Base-by-base conservation (phyloP, 805 yeast genomes). In the Candida insectalens region DNA sequence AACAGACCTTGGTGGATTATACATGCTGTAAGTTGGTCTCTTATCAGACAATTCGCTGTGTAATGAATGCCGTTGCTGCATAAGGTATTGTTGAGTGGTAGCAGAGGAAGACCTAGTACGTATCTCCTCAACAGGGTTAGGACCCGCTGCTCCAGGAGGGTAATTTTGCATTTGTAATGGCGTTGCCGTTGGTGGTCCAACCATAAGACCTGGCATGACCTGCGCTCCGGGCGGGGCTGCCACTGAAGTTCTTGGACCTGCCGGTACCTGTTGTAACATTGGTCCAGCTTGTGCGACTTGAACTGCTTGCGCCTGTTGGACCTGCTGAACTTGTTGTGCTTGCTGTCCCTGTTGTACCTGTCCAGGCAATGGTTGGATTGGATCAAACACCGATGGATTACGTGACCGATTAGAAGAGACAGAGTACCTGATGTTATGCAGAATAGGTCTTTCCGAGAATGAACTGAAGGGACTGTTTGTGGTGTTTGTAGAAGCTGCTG, bases 351-450 rank as follows among this genome's bases (percentile, higher is more conserved):
- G n/a, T n/a, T n/a, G n/a, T n/a, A n/a, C n/a, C n/a, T 21, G 23
- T 21, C 10, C 13, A 12, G 46, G 47, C 22, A 41, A 17, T 8
- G 53, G 51, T 32, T 46, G 58, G 28, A 57, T 38, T 3, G 62
- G 60, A 35, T 52, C 63, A 40, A 55, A 56, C 14, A 65, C 58
- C 10, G 71, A 64, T 22, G 55, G 49, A 38, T 65, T 65, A 29
- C 71, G 53, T 9, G 58, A 48, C 32, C 50, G 46, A 25, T 33
- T 38, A 5, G 56, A 46, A 6, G 60, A 50, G 7, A 46, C 44
- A 32, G 52, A 49, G 35, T 47, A 56, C 25, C 60, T 41, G 5
- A 56, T 51, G 36, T 56, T 60, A 22, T 53, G 56, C 9, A 51
- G 37, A 23, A 53, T 30, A 5, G 52, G 52, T 9, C 44, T 27